Evolutionary conservation across 2,329 filamentous ascomycete genomes (phyloP), one percentile per base, ranked within the genome.

Genomic region (Neopestalotiopsis sp.): DNA sequence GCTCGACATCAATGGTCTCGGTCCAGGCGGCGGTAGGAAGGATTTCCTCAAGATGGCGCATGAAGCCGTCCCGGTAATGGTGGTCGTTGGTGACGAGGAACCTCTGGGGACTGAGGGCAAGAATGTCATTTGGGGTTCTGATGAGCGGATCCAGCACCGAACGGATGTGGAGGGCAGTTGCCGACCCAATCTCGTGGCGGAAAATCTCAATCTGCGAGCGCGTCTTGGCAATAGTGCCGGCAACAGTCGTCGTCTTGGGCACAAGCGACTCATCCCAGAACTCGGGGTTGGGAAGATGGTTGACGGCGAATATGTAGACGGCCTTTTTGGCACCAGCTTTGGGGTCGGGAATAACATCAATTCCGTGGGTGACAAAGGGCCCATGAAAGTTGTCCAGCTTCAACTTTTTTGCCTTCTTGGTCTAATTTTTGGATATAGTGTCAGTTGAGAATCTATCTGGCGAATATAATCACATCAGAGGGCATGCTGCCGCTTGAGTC

Each of bases 1-100:
- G 72, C 24, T 82, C 75, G 2, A 87, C 76, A 49, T 86, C 81
- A 5, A 89, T 73, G 1, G 83, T 81, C 13, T 82, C 81, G 0
- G 87, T 83, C 87, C 88, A 90, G 14, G 61, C 56, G 0, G 82
- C 78, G 0, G 74, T 71, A 0, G 76, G 76, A 38, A 81, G 78
- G 0, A 85, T 0, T 42, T 86, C 83, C 71, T 91, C 89, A 0
- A 89, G 1, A 0, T 73, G 9, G 1, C 88, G 82, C 76, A 84
- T 74, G 0, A 75, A 5, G 0, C 88, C 88, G 1, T 85, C 81
- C 0, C 80, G 82, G 74, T 90, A 84, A 71, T 78, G 77, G 67
- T 90, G 88, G 70, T 91, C 89, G 70, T 91, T 91, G 0, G 88
- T 90, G 5, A 90, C 84, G 64, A 87, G 86, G 74, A 91, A 84